Conservation (phyloP, 2,329 filamentous ascomycete genomes). For the Zasmidium angulare region DNA sequence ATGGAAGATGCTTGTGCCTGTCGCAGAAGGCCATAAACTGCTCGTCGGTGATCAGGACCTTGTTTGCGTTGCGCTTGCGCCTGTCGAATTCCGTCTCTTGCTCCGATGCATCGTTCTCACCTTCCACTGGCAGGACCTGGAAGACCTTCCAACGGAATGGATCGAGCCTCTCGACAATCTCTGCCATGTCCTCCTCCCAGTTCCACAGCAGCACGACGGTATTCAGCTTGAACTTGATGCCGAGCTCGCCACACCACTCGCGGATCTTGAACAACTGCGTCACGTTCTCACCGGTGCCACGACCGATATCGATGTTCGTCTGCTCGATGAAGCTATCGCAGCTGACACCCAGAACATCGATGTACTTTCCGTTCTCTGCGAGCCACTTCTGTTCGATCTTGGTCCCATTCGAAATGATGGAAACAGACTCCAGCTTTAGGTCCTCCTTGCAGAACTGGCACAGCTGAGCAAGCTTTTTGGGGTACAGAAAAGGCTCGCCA, state of each 20-base stretch:
- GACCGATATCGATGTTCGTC: slow-evolving; percentile 54
- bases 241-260: slow-evolving; percentile 46
- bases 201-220: slow-evolving; percentile 55
- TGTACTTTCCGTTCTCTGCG: slow-evolving; percentile 40
- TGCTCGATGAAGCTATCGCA: slow-evolving; percentile 55
- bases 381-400: slow-evolving; percentile 48
- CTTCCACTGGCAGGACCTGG: slow-evolving; percentile 53
- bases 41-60: slow-evolving; percentile 49
- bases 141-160: slow-evolving; percentile 60
- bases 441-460: slow-evolving; percentile 49
- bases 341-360: slow-evolving; percentile 57
- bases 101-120: slow-evolving; percentile 51
- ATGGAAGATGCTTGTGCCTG: slow-evolving; percentile 42
- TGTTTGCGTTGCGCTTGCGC: slow-evolving; percentile 38
- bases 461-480: slow-evolving; percentile 44
- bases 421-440: slow-evolving; percentile 52
- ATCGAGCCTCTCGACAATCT: slow-evolving; percentile 38
- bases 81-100: slow-evolving; percentile 17
- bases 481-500: slow-evolving; percentile 56
- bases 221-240: slow-evolving; percentile 59
- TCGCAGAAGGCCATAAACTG: slow-evolving; percentile 50
- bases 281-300: slow-evolving; percentile 35
- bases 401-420: slow-evolving; percentile 57
- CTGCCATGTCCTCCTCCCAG: slow-evolving; percentile 45
- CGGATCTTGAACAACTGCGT: slow-evolving; percentile 11